Evolutionary conservation across 352 stramenopile species (phyloP).

Genomic region (Phytophthora pisi): DNA sequence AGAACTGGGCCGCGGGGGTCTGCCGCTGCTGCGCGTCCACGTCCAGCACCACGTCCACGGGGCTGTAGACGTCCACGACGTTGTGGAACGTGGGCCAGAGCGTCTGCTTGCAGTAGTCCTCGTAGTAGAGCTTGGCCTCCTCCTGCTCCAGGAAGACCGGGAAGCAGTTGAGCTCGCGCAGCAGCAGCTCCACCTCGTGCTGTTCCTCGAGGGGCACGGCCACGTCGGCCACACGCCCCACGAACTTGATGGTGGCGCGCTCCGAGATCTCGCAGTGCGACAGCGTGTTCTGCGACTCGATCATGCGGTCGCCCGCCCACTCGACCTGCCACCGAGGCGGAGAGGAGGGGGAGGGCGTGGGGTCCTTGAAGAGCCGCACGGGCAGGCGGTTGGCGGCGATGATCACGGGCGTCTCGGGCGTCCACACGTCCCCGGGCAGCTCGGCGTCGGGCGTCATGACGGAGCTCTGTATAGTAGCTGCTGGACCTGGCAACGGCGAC

Average conservation of each 20-base stretch:
- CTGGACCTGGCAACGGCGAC: not conserved
- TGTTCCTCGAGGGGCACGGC: conserved; percentile 60
- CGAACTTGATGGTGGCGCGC: conserved; percentile 73
- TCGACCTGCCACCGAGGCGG: conserved; percentile 54
- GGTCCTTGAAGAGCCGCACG: conserved; percentile 46
- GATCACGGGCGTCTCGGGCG: conserved; percentile 64
- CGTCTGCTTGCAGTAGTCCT: conserved; percentile 97
- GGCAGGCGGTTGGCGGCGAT: conserved; percentile 77
- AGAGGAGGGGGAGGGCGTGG: not conserved
- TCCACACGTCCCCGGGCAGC: conserved; percentile 44
- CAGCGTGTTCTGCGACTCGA: conserved; percentile 77
- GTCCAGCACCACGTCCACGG: conserved; percentile 69
- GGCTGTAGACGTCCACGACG: conserved; percentile 91
- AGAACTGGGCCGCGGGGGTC: conserved; percentile 41
- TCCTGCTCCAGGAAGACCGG: conserved; percentile 62
- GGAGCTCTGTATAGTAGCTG: not conserved
- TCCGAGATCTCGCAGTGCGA: conserved; percentile 76
- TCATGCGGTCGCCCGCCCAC: conserved; percentile 76
- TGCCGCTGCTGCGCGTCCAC: conserved; percentile 35
- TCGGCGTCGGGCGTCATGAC: conserved; percentile 3
- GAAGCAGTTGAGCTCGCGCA: conserved; percentile 69
- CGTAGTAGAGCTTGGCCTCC: conserved; percentile 77
- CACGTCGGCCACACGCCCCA: conserved; percentile 64
- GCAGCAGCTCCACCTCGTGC: conserved; percentile 48
- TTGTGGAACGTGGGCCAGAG: conserved; percentile 98